A percentile compares a stretch with the other conserved stretches of the same genome.
phyloP scores from a whole-genome alignment of 163 green algal genomes.

The Coccomyxa subellipsoidea region DNA sequence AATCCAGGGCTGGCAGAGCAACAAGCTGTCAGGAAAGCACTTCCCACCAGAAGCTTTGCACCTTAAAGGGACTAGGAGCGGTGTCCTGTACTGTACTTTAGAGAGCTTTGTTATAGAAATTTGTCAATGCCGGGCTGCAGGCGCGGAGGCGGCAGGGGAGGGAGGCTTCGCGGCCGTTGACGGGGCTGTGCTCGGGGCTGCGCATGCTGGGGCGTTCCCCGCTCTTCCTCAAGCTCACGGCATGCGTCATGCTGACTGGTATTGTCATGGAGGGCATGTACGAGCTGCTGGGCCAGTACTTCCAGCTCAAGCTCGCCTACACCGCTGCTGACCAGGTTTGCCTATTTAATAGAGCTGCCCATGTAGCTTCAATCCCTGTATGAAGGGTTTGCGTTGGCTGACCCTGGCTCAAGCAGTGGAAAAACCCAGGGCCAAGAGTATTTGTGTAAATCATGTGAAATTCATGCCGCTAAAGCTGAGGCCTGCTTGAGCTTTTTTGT shows the following conservation, averaged over 20 bases:
- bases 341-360: not conserved
- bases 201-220: constrained; percentile 39
- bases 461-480: no score
- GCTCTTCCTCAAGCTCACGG: constrained; percentile 47
- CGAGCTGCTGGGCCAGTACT: constrained; percentile 73
- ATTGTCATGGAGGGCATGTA: constrained; percentile 57
- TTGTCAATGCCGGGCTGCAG: constrained; percentile 10
- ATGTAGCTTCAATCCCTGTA: no score
- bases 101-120: not conserved
- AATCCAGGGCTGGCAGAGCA: no score
- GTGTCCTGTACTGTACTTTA: not conserved
- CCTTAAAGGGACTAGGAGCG: no score
- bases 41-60: no score
- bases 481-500: no score
- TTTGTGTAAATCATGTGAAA: no score
- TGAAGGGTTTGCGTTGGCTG: no score
- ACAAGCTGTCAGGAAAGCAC: no score
- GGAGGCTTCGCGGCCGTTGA: not conserved
- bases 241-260: constrained; percentile 36
- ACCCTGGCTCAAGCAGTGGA: no score
- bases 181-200: constrained; percentile 4
- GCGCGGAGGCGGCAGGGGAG: constrained; percentile 9
- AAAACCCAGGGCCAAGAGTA: no score
- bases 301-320: constrained; percentile 69
- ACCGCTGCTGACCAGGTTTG: constrained; percentile 49